Evolutionary conservation across 345 rosid species (phyloP), one percentile per base, ranked within the genome.

Genomic region (Noccaea bulbosa): DNA sequence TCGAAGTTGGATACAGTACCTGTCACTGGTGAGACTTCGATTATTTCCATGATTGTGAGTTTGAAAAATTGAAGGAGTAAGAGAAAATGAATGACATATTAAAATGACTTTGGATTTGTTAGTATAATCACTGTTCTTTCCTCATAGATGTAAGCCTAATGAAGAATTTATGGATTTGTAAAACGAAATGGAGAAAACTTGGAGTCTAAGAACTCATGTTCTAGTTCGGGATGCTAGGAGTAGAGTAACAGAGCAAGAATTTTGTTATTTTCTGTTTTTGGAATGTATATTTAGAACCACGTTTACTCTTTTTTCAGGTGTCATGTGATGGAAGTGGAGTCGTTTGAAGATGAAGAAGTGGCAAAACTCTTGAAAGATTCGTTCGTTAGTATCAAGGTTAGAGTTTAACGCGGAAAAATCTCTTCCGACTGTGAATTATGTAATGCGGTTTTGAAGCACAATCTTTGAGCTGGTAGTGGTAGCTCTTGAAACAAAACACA

Each of bases 311-410:
- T 70, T 65, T 0, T 37, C 68, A 93, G 98, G 98, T 91, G 98
- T 60, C 98, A 93, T 84, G 99, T 86, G 47, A 91, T 93, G 97
- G 96, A 93, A 83, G 90, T 82, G 37, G 99, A 93, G 82, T 93
- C 99, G 37, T 89, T 91, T 50, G 95, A 93, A 81, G 71, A 83
- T 71, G 95, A 85, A 73, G 88, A 65, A 59, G 91, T 80, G 46
- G 97, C 95, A 9, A 89, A 88, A 77, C 77, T 86, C 78, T 78
- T 93, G 81, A 91, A 89, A 41, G 84, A 85, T 45, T 85, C 83
- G 67, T 93, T 87, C 72, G 89, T 91, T 65, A 86, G 96, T 80
- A 81, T 93, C 66, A 93, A 93, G 98, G 98, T 90, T 70, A 70
- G 74, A 22, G 9, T 27, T 38, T 38, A 46, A 33, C n/a, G 15